Evolutionary conservation across 768 basidiomycete species (phyloP).

Genomic region (Neoboletus brunneissimus): DNA sequence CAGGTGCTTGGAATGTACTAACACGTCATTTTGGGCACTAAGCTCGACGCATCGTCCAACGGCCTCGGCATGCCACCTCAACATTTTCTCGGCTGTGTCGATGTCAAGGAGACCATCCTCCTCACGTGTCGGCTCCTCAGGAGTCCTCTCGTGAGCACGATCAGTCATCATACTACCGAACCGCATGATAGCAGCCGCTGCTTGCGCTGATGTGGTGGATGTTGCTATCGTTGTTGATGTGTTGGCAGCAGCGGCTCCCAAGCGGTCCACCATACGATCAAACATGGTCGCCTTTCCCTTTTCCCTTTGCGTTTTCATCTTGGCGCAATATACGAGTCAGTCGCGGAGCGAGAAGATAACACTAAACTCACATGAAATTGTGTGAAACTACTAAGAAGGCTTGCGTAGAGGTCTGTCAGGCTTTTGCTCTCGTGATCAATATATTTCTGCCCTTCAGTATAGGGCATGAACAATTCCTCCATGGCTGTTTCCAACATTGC

Average conservation of each 20-base stretch:
- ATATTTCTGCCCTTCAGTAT: constrained; percentile 88
- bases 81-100: constrained; percentile 81
- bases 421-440: constrained; percentile 89
- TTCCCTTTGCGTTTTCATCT: constrained; percentile 58
- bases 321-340: constrained; percentile 5
- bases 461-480: constrained; percentile 95
- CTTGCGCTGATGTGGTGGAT: constrained; percentile 73
- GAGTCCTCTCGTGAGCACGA: constrained; percentile 45
- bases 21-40: constrained; percentile 81
- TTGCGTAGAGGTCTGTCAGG: constrained; percentile 74
- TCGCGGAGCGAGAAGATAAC: not conserved
- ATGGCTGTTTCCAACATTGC: constrained; percentile 92
- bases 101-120: constrained; percentile 81
- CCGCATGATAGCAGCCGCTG: constrained; percentile 85
- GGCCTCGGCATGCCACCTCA: constrained; percentile 98
- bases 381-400: constrained; percentile 69
- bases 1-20: constrained; percentile 31
- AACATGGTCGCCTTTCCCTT: constrained; percentile 73
- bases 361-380: constrained; percentile 72
- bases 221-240: constrained; percentile 55
- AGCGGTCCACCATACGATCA: constrained; percentile 85
- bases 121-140: constrained; percentile 71
- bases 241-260: constrained; percentile 72
- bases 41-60: constrained; percentile 93
- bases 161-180: constrained; percentile 76